These are phyloP conservation scores for Trifolium pratense DNA, from an alignment of 306 rosid species.

Conservation along the genomic window DNA sequence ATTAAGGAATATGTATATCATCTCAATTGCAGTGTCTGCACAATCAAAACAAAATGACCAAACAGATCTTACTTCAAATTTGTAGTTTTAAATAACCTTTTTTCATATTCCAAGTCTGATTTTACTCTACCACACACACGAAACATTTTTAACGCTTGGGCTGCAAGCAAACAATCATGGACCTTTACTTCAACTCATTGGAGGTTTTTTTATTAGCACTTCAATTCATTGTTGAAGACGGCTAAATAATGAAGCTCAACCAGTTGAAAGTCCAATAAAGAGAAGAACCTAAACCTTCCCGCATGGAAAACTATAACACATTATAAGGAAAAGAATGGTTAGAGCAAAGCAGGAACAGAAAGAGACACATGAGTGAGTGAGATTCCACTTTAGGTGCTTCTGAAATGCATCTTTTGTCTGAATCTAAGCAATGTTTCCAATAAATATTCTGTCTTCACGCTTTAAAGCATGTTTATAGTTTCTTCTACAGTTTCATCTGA, in stretches of 20 bases:
- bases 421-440: neutral
- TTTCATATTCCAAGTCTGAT: neutral
- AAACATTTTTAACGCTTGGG: neutral
- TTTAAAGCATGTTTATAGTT: constrained; percentile 4
- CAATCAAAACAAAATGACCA: neutral
- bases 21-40: neutral
- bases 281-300: neutral
- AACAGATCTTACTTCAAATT: neutral
- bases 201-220: too few species aligned
- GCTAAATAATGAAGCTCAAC: neutral
- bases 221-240: neutral
- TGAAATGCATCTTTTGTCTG: too few species aligned
- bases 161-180: neutral
- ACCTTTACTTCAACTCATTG: neutral
- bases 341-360: too few species aligned
- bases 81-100: neutral
- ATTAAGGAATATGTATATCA: too few species aligned
- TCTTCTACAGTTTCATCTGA: neutral
- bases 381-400: too few species aligned
- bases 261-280: neutral
- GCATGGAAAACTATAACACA: neutral
- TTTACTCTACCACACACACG: neutral
- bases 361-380: too few species aligned
- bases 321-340: neutral
- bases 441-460: neutral